Conservation (phyloP, 345 rosid species). For the Hypericum androsaemum region DNA sequence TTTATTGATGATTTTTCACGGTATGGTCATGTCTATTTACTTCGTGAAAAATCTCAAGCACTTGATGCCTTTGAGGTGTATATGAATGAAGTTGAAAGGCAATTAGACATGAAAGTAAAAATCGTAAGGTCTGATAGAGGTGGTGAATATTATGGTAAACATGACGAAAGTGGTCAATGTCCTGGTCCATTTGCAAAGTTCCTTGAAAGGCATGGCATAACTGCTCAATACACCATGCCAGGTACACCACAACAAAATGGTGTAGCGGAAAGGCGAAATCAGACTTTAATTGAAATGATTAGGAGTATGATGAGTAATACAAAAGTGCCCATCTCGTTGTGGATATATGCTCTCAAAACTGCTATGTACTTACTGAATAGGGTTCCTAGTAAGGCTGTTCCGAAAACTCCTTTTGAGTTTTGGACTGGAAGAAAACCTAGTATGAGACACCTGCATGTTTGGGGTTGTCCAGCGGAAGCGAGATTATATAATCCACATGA, state of each 20-base stretch:
- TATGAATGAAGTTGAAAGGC: constrained; percentile 1
- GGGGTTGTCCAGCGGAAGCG: neutral
- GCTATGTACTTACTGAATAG: neutral
- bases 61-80: neutral
- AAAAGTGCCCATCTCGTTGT: neutral
- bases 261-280: no score
- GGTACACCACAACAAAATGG: constrained; percentile 3
- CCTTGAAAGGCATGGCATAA: neutral
- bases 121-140: neutral
- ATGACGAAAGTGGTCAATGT: neutral
- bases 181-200: neutral
- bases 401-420: neutral
- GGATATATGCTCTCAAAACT: neutral
- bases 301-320: constrained; percentile 3
- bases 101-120: constrained; percentile 3
- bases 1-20: constrained; percentile 4
- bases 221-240: no score
- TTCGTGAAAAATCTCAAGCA: neutral
- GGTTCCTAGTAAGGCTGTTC: neutral
- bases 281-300: no score
- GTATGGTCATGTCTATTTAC: neutral
- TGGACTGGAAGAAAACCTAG: neutral
- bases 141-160: neutral
- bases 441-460: neutral
- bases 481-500: neutral